A percentile compares a stretch with the other conserved stretches of the same genome.
Conservation (phyloP, 1,284 basidiomycete species). For the Bjerkandera adusta region DNA sequence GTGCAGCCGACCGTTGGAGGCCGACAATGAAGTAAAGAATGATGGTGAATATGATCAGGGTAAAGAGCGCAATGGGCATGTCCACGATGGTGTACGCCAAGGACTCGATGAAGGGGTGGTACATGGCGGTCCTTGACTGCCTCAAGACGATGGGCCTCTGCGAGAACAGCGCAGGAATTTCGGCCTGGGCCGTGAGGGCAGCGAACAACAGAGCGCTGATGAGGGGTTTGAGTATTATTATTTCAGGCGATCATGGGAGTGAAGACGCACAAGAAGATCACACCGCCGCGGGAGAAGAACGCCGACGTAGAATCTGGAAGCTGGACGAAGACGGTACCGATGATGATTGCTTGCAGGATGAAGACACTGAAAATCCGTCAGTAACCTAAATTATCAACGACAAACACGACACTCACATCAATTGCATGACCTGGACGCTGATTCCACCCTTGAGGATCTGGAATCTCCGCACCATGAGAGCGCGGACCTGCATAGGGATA, state of each 20-base stretch:
- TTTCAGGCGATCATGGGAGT: neutral
- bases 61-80: constrained; percentile 60
- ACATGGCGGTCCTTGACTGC: constrained; percentile 57
- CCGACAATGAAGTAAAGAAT: constrained; percentile 68
- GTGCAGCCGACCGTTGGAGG: constrained; percentile 48
- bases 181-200: constrained; percentile 59
- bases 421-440: neutral
- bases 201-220: constrained; percentile 52
- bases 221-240: neutral
- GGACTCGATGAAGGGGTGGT: constrained; percentile 66
- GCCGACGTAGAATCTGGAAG: constrained; percentile 61
- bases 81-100: constrained; percentile 72
- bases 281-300: constrained; percentile 81
- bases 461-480: constrained; percentile 57
- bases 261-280: constrained; percentile 60
- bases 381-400: neutral
- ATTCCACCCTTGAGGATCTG: constrained; percentile 60
- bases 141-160: constrained; percentile 73
- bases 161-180: constrained; percentile 70
- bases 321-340: constrained; percentile 73
- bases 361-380: constrained; percentile 13
- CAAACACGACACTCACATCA: neutral
- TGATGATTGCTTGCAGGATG: constrained; percentile 21
- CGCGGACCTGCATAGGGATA: constrained; percentile 9
- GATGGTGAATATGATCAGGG: constrained; percentile 49